Evolutionary conservation across 2,329 filamentous ascomycete species (phyloP).

Genomic region (Cladorrhinum sp.): DNA sequence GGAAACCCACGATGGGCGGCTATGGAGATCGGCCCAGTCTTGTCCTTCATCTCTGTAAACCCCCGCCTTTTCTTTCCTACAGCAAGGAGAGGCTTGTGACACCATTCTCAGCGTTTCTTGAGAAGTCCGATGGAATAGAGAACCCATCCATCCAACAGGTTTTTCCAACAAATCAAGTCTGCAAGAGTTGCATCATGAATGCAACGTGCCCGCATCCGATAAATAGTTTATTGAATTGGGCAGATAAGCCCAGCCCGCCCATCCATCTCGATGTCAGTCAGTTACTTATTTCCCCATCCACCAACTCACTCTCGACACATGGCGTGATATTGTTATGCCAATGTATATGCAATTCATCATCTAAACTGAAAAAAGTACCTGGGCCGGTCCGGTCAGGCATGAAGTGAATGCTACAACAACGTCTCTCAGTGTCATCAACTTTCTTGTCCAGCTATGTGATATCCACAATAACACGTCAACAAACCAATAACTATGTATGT

Average conservation of each 20-base stretch:
- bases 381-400: not conserved
- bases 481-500: too few relatives aligned
- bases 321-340: too few relatives aligned
- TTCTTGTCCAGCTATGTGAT: not conserved
- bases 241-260: not conserved
- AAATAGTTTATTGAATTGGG: not conserved
- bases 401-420: not conserved
- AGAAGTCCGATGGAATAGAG: not conserved
- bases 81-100: not conserved
- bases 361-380: too few relatives aligned
- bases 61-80: not conserved
- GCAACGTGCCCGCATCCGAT: not conserved
- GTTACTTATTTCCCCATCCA: too few relatives aligned
- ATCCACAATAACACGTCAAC: too few relatives aligned
- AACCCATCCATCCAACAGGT: not conserved
- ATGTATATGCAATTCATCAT: too few relatives aligned
- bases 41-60: not conserved
- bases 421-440: too few relatives aligned
- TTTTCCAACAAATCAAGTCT: not conserved
- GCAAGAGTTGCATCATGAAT: not conserved
- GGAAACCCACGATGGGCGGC: not conserved
- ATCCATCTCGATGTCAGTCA: not conserved
- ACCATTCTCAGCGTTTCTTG: too few relatives aligned
- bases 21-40: not conserved
- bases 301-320: too few relatives aligned